These are phyloP conservation scores for Apophysomyces sp. DNA, from an alignment of 371 early-diverging fungal genomes.

Conservation along the genomic window DNA sequence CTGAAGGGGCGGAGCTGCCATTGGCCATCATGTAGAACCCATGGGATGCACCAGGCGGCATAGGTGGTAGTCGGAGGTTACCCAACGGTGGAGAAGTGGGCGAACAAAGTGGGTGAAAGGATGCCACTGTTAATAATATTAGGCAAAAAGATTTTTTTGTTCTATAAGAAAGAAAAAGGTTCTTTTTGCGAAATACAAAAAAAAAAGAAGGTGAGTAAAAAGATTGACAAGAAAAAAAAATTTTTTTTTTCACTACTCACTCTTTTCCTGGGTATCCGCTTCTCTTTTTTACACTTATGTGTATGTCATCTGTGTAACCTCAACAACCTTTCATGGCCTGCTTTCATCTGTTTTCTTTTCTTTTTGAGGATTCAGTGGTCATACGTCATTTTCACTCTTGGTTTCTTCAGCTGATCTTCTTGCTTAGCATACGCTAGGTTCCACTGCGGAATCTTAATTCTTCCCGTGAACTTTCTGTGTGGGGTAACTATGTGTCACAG, in stretches of 20 bases:
- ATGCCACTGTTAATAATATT: conserved; percentile 2
- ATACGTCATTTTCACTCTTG: background rate
- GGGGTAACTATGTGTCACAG: too few relatives aligned
- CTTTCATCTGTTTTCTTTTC: too few relatives aligned
- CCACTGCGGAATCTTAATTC: too few relatives aligned
- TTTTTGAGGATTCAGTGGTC: background rate
- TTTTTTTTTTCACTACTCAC: background rate
- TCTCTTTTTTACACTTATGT: background rate
- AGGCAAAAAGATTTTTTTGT: background rate
- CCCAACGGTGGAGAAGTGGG: conserved; percentile 2
- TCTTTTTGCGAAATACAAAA: background rate
- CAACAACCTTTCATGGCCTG: background rate
- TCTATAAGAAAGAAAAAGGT: background rate
- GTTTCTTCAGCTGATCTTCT: too few relatives aligned
- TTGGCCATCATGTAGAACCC: conserved; percentile 11
- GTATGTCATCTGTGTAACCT: conserved; percentile 1
- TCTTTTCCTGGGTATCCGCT: background rate
- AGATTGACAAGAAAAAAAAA: background rate
- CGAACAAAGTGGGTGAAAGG: conserved; percentile 3
- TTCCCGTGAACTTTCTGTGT: too few relatives aligned
- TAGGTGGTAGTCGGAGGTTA: conserved; percentile 5
- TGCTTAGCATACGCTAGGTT: too few relatives aligned
- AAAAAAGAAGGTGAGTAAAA: background rate
- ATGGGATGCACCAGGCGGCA: conserved; percentile 4
- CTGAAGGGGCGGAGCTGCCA: background rate